Conservation (phyloP, 2,329 filamentous ascomycete species). For the Neoscytalidium dimidiatum region DNA sequence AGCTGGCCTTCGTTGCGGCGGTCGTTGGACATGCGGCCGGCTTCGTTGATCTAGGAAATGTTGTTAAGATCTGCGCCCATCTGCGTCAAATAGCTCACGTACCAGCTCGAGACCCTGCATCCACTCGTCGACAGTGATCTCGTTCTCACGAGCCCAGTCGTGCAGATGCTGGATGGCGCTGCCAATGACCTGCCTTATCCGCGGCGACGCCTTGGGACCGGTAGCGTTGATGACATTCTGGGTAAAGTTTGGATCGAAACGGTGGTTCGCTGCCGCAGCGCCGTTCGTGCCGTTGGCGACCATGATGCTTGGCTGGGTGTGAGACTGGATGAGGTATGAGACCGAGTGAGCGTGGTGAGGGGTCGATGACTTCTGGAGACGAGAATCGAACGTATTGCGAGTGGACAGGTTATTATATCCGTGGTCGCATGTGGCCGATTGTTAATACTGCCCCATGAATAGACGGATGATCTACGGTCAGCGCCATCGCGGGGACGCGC, state of each 20-base stretch:
- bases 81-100: background rate
- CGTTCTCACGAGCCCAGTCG: conserved; percentile 76
- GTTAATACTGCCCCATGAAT: conserved; percentile 11
- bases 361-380: background rate
- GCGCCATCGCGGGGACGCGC: conserved; percentile 13
- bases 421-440: background rate
- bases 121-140: conserved; percentile 78
- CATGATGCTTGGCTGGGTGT: conserved; percentile 23
- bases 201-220: conserved; percentile 66
- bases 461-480: conserved; percentile 1
- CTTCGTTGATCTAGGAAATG: conserved; percentile 55
- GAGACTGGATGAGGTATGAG: background rate
- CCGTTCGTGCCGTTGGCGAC: conserved; percentile 23
- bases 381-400: background rate
- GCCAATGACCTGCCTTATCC: conserved; percentile 64
- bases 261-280: conserved; percentile 26
- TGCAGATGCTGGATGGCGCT: conserved; percentile 72
- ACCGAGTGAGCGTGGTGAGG: background rate
- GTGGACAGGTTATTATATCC: conserved; percentile 12
- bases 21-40: conserved; percentile 63
- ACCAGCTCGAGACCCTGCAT: conserved; percentile 73
- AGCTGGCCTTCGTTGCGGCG: conserved; percentile 66
- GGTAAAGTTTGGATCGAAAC: conserved; percentile 78
- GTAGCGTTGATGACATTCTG: conserved; percentile 72
- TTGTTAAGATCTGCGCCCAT: conserved; percentile 13